These are phyloP conservation scores for Phaeotremella skinneri DNA, from an alignment of 768 basidiomycete genomes.

Conservation along the genomic window DNA sequence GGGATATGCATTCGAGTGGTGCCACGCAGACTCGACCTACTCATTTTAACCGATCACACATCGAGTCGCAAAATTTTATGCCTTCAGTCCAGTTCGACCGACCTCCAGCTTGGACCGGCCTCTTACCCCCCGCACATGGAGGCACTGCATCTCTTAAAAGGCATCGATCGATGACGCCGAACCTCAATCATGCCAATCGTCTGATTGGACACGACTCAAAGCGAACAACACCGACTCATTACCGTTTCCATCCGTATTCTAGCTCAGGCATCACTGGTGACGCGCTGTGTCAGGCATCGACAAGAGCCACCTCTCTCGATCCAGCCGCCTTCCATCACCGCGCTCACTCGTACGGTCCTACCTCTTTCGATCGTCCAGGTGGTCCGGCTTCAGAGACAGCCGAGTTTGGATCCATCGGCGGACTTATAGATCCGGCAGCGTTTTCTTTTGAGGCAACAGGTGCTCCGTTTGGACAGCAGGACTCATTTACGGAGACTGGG, in stretches of 20 bases:
- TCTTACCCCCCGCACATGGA: background rate
- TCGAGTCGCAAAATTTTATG: background rate
- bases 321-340: conserved; percentile 13
- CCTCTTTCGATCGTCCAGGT: background rate
- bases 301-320: conserved; percentile 21
- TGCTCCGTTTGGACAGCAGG: background rate
- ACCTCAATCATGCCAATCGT: conserved; percentile 5
- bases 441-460: background rate
- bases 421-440: background rate
- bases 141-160: conserved; percentile 2
- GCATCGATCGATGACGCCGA: conserved; percentile 30
- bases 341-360: background rate
- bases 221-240: background rate
- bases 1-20: background rate
- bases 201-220: background rate
- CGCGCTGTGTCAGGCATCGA: background rate
- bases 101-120: background rate
- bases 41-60: background rate
- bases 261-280: background rate
- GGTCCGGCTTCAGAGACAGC: background rate
- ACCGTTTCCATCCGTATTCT: background rate
- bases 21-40: background rate
- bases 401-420: background rate
- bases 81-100: background rate
- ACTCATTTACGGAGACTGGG: background rate